Base-by-base conservation (phyloP, 2,329 filamentous ascomycete species). In the Hypoxylon sp. region DNA sequence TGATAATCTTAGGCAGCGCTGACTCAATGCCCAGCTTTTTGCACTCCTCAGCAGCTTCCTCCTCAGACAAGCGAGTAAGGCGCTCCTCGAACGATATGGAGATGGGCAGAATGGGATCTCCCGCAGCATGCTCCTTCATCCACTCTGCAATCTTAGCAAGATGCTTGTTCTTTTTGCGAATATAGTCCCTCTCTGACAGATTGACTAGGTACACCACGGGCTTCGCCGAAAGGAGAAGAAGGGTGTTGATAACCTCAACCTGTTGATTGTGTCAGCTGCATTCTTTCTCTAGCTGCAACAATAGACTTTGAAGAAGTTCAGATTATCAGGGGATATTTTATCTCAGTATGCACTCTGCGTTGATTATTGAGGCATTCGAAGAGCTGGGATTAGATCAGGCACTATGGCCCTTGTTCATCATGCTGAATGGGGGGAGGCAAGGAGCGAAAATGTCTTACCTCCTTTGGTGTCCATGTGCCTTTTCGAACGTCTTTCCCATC, bases 341-440 rank as follows among this genome's bases (percentile, higher is more conserved):
- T 97, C 93, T 96, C 95, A 97, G 82, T 78, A 89, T 87, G 85
- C 85, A 85, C 91, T 93, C 91, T 85, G 86, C 87, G 89, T 92
- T 88, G 81, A 73, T 82, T 80, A 82, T 82, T 86, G 89, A 92
- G 91, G 88, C 87, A 88, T 90, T 98, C 95, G 91, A 97, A 91
- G 96, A 99, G 96, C 96, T 99, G 96, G 96, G 96, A 93, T 97
- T 94, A 92, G 84, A 86, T 93, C 91, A 91, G 94, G 93, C 92
- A 87, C 82, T 84, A 84, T 87, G 89, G 93, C 93, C 96, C 91
- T 97, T 97, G 91, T 90, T 98, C 96, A 98, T 98, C 96, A 97
- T 90, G 75, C 73, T 69, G 58, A 33, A 51, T 24, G 44, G 46
- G 38, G 66, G 66, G 62, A 33, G 62, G 9, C 5, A 22, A 6